Percentiles rank a stretch among this genome's conserved stretches.
Evolutionary conservation across 2,329 filamentous ascomycete species (phyloP).

Genomic region (Dactylonectria estremocensis): DNA sequence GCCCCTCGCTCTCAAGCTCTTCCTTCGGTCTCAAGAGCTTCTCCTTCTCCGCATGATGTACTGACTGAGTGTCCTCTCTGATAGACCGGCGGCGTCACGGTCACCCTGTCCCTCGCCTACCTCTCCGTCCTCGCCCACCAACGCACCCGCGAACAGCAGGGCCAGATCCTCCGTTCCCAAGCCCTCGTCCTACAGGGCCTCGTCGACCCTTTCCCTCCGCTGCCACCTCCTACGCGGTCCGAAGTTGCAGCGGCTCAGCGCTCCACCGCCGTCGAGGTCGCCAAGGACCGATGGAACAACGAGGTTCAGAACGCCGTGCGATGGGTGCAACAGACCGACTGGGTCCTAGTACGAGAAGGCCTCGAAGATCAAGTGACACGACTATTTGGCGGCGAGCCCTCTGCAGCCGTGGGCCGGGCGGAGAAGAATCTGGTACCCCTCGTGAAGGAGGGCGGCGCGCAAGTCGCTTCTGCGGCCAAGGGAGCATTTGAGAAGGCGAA

Average conservation of each 20-base stretch:
- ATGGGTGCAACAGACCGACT: slow-evolving; percentile 77
- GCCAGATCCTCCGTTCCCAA: slow-evolving; percentile 70
- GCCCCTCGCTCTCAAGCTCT: neutral
- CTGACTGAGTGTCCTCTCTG: neutral
- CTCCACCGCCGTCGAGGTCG: slow-evolving; percentile 72
- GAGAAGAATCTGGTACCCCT: slow-evolving; percentile 51
- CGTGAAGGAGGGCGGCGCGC: slow-evolving; percentile 52
- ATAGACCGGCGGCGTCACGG: slow-evolving; percentile 81
- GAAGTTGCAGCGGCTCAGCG: slow-evolving; percentile 67
- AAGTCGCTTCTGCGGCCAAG: slow-evolving; percentile 55
- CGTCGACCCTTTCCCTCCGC: slow-evolving; percentile 63
- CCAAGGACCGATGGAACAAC: slow-evolving; percentile 85
- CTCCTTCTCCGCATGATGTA: slow-evolving; percentile 21
- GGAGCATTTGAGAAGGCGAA: slow-evolving; percentile 53
- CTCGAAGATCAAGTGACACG: slow-evolving; percentile 65
- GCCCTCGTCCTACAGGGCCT: slow-evolving; percentile 68
- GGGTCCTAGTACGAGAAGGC: slow-evolving; percentile 72
- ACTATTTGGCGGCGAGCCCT: slow-evolving; percentile 61
- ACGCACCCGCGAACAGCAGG: slow-evolving; percentile 74
- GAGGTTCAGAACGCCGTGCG: slow-evolving; percentile 78
- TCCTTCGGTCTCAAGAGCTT: neutral
- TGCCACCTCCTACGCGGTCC: slow-evolving; percentile 65
- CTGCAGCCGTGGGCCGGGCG: slow-evolving; percentile 48
- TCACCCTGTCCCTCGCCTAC: slow-evolving; percentile 82
- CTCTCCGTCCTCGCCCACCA: slow-evolving; percentile 80